phyloP scores from a whole-genome alignment of 768 basidiomycete genomes.

The Kwoniella dejecticola region DNA sequence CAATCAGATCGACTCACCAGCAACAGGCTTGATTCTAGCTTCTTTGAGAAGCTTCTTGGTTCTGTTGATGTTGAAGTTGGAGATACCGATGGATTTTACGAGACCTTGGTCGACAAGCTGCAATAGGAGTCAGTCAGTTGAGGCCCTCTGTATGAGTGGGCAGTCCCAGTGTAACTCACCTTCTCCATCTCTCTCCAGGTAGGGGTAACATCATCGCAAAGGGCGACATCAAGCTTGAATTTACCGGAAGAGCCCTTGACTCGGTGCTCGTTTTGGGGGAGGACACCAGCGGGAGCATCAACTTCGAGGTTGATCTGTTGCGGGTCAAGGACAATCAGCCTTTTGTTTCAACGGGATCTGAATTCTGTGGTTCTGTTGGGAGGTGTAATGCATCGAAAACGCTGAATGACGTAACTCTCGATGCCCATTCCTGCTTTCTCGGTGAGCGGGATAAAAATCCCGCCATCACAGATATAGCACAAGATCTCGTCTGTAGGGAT shows the following conservation, averaged over 20 bases:
- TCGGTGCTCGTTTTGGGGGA: conserved; percentile 24
- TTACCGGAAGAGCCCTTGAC: conserved; percentile 58
- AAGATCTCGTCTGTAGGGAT: not conserved
- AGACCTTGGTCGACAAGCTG: conserved; percentile 75
- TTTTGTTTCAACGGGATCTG: no score
- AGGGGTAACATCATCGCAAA: conserved; percentile 28
- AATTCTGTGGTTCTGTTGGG: no score
- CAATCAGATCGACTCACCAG: no score
- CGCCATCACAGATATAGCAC: not conserved
- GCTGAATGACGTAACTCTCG: not conserved
- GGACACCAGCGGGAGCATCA: conserved; percentile 29
- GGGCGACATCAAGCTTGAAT: conserved; percentile 58
- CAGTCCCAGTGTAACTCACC: conserved; percentile 48
- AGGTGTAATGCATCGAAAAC: not conserved
- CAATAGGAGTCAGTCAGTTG: not conserved
- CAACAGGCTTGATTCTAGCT: conserved; percentile 28
- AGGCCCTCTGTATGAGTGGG: not conserved
- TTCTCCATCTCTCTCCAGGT: conserved; percentile 85
- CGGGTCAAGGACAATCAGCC: no score
- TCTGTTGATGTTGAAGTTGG: conserved; percentile 74
- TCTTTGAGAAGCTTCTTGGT: conserved; percentile 36
- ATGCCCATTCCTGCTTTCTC: not conserved
- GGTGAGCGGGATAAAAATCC: no score
- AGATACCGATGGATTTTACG: conserved; percentile 75
- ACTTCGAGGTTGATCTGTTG: conserved; percentile 35